Conservation (phyloP, 2,329 filamentous ascomycete species). For the Hymenoscyphus occultus region DNA sequence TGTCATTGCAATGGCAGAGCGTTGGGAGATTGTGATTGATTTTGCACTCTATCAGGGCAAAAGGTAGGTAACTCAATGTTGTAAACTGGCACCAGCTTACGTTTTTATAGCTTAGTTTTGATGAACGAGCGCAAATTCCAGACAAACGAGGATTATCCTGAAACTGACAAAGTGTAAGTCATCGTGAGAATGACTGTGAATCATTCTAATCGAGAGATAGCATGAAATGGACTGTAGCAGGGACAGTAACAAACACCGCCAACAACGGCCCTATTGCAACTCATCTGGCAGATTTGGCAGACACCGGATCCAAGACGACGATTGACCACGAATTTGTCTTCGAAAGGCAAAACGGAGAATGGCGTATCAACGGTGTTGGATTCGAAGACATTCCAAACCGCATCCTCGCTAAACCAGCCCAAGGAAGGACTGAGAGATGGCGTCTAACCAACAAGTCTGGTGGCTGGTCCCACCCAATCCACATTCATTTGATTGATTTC, state of each 20-base stretch:
- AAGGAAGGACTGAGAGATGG: slow-evolving; percentile 47
- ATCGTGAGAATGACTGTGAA: slow-evolving; percentile 37
- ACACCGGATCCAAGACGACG: slow-evolving; percentile 35
- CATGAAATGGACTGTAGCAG: slow-evolving; percentile 8
- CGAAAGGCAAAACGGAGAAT: slow-evolving; percentile 43
- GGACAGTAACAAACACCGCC: background rate
- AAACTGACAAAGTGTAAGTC: slow-evolving; percentile 50
- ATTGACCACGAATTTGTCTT: slow-evolving; percentile 47
- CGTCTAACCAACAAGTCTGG: slow-evolving; percentile 21
- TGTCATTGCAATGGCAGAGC: slow-evolving; percentile 52
- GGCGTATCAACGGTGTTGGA: slow-evolving; percentile 50
- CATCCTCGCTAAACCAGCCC: slow-evolving; percentile 47
- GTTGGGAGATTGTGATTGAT: slow-evolving; percentile 57
- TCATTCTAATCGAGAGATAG: slow-evolving; percentile 12
- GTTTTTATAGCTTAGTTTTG: slow-evolving; percentile 22
- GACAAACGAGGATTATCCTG: slow-evolving; percentile 47
- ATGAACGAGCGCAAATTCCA: slow-evolving; percentile 43
- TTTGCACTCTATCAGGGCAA: slow-evolving; percentile 49
- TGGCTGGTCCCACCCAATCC: slow-evolving; percentile 36
- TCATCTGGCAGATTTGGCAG: slow-evolving; percentile 5
- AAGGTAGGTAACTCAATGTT: slow-evolving; percentile 40
- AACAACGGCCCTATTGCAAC: slow-evolving; percentile 8
- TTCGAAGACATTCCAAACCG: slow-evolving; percentile 47
- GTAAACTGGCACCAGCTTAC: background rate
- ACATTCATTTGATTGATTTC: slow-evolving; percentile 39